Base-by-base conservation (phyloP, 2,329 filamentous ascomycete genomes). In the Penicillium sp. region DNA sequence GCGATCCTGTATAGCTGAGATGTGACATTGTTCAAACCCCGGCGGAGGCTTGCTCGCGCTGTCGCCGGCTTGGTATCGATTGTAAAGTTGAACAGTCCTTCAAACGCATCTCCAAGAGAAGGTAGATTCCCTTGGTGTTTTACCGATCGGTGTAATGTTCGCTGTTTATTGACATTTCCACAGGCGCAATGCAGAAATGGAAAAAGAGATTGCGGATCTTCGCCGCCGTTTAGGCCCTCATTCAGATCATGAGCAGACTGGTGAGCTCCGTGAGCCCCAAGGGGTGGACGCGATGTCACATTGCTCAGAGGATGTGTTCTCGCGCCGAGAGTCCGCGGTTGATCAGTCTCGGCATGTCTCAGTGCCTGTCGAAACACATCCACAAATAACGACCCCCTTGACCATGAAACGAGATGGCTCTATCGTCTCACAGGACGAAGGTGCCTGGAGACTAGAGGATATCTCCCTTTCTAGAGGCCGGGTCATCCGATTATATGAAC, bases 41-140 rank as follows among this genome's bases (percentile, higher is more conserved):
- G 6, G 86, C 85, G 63, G 77, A 80, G 60, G 77, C 78, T 44
- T 88, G 85, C 72, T 79, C 79, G 44, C 81, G 85, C 59, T 88
- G 85, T 71, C 75, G 78, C 59, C 84, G 86, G 66, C 80, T 86
- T 58, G 78, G 79, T 47, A 83, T 87, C 46, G 78, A 80, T 61
- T 88, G 85, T 74, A 83, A 84, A 65, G 85, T 88, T 66, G 84
- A 87, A 62, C 81, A 83, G 58, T 83, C 84, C 66, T 88, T 88
- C 75, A 87, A 86, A 74, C 81, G 86, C 56, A 79, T 87, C 34
- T 86, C 84, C 47, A 87, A 87, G 72, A 77, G 85, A 66, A 73
- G 71, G 72, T 75, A 61, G 51, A 18, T 18, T 14, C 18, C 18
- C 11, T 16, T 11, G 11, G 40, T 39, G 16, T 9, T 18, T 10